phyloP scores from a whole-genome alignment of 805 yeast genomes.

The Saturnispora gosingensis region DNA sequence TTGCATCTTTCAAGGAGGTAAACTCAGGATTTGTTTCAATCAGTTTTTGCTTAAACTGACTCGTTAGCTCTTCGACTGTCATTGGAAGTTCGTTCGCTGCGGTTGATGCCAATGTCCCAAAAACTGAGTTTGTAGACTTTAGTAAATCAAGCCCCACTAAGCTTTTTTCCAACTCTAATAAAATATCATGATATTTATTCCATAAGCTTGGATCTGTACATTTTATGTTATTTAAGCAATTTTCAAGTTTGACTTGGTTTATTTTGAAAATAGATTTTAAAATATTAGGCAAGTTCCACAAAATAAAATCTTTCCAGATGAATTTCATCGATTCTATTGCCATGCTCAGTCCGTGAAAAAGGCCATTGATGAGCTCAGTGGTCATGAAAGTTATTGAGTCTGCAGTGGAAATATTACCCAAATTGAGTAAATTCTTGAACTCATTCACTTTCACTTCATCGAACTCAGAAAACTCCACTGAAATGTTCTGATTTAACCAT shows the following conservation, averaged over 20 bases:
- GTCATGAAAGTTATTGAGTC: slow-evolving; percentile 24
- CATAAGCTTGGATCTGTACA: slow-evolving; percentile 14
- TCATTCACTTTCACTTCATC: slow-evolving; percentile 7
- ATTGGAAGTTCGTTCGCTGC: neutral
- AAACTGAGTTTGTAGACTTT: slow-evolving; percentile 10
- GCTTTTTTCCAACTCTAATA: slow-evolving; percentile 14
- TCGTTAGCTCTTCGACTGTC: slow-evolving; percentile 11
- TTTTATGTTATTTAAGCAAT: slow-evolving; percentile 16
- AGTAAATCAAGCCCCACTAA: slow-evolving; percentile 19
- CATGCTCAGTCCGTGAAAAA: slow-evolving; percentile 22
- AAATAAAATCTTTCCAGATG: slow-evolving; percentile 23
- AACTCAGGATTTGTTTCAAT: slow-evolving; percentile 39
- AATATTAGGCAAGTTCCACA: slow-evolving; percentile 21
- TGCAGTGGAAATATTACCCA: slow-evolving; percentile 23
- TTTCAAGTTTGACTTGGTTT: slow-evolving; percentile 22
- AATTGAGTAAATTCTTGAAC: slow-evolving; percentile 20
- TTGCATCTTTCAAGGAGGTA: slow-evolving; percentile 42
- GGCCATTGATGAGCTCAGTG: slow-evolving; percentile 21
- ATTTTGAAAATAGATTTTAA: slow-evolving; percentile 20
- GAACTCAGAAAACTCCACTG: slow-evolving; percentile 14
- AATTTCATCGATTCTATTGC: slow-evolving; percentile 14
- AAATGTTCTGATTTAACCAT: slow-evolving; percentile 26
- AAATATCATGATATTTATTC: slow-evolving; percentile 10
- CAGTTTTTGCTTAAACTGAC: slow-evolving; percentile 18
- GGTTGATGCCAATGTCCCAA: slow-evolving; percentile 3